Conservation (phyloP, 1,139 yeast genomes). For the Diutina sp. region DNA sequence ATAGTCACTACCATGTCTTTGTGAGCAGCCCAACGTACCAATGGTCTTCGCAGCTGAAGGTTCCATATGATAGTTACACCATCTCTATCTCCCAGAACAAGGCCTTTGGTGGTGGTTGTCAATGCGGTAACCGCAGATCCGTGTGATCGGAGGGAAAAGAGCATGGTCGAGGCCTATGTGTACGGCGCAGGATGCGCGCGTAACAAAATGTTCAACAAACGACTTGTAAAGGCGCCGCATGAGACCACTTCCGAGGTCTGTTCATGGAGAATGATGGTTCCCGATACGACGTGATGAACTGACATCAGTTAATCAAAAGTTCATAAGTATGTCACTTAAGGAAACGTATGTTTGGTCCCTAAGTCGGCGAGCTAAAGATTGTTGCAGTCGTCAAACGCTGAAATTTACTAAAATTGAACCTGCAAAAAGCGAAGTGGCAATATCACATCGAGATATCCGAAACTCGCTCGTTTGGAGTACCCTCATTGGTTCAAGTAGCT, state of each 20-base stretch:
- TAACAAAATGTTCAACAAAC: not conserved
- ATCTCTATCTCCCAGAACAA: not conserved
- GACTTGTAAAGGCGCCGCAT: not conserved
- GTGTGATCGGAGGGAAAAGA: not conserved
- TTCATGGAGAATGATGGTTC: too few relatives aligned
- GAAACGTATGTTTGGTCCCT: too few relatives aligned
- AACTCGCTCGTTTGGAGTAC: not conserved
- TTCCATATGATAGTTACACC: not conserved
- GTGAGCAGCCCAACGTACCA: not conserved
- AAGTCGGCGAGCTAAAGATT: too few relatives aligned
- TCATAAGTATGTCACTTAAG: too few relatives aligned
- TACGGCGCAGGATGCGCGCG: not conserved
- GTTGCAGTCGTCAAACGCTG: too few relatives aligned
- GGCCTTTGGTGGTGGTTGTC: not conserved
- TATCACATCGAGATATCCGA: not conserved
- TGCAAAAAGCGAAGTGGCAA: not conserved
- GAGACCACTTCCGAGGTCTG: not conserved
- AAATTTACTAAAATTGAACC: not conserved
- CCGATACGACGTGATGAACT: too few relatives aligned
- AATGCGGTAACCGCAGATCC: not conserved
- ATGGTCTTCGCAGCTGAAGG: not conserved
- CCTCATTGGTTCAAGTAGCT: not conserved
- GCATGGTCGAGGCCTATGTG: not conserved
- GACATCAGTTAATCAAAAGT: too few relatives aligned
- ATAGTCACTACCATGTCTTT: not conserved